phyloP scores from a whole-genome alignment of 352 stramenopile species.

The Phytophthora uliginosa region DNA sequence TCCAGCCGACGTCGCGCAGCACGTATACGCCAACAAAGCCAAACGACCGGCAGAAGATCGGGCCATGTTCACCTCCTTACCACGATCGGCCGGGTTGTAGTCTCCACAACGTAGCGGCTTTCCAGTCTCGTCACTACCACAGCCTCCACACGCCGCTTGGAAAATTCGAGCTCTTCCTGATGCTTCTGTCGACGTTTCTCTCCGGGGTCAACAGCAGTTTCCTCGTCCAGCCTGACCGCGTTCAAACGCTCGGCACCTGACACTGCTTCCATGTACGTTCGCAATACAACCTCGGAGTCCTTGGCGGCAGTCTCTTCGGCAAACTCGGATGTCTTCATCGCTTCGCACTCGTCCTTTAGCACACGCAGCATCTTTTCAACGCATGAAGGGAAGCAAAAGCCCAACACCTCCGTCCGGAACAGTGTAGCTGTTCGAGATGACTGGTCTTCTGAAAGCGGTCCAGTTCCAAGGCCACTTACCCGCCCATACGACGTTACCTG shows the following conservation, averaged over 20 bases:
- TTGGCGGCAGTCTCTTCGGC: slow-evolving; percentile 8
- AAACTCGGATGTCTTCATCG: slow-evolving; percentile 3
- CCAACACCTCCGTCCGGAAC: slow-evolving; percentile 61
- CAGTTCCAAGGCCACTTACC: slow-evolving; percentile 18
- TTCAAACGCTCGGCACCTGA: slow-evolving; percentile 66
- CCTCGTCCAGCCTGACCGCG: slow-evolving; percentile 53
- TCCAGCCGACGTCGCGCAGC: slow-evolving; percentile 21
- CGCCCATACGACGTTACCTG: slow-evolving; percentile 50
- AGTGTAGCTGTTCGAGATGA: slow-evolving; percentile 21
- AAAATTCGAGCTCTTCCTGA: slow-evolving; percentile 69
- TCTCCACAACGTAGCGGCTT: slow-evolving; percentile 37
- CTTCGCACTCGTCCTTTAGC: slow-evolving; percentile 47
- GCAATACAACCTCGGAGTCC: slow-evolving; percentile 29
- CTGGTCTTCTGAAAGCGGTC: slow-evolving; percentile 25
- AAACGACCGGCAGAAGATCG: slow-evolving; percentile 19
- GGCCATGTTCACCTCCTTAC: slow-evolving; percentile 18
- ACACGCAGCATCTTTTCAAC: slow-evolving; percentile 48
- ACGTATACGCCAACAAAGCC: neutral
- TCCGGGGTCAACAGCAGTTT: slow-evolving; percentile 6
- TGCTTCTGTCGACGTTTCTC: slow-evolving; percentile 46
- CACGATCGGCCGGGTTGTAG: slow-evolving; percentile 25
- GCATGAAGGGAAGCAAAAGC: slow-evolving; percentile 64
- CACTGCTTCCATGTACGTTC: slow-evolving; percentile 56
- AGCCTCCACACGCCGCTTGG: slow-evolving; percentile 63
- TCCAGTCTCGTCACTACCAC: slow-evolving; percentile 38